Evolutionary conservation across 176 grass and related monocot genomes (phyloP).

Genomic region (Olyra latifolia): DNA sequence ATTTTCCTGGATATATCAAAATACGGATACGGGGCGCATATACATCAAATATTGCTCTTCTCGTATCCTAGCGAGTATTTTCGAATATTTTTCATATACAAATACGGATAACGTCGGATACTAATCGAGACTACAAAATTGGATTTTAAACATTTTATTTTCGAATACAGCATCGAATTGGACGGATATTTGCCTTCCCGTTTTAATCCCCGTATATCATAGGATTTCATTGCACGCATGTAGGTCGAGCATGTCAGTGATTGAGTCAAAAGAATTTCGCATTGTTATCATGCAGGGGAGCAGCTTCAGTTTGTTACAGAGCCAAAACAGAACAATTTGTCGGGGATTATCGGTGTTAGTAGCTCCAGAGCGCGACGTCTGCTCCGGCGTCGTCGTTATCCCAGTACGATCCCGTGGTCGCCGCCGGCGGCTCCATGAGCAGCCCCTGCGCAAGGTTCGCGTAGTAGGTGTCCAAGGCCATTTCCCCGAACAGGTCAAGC

Average conservation of each 20-base stretch:
- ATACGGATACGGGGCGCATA: too few relatives aligned
- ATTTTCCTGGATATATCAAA: too few relatives aligned
- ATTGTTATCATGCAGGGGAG: background rate
- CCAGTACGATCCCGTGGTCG: background rate
- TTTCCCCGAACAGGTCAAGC: slow-evolving; percentile 27
- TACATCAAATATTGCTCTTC: too few relatives aligned
- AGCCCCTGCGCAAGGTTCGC: slow-evolving; percentile 55
- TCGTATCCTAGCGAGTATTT: too few relatives aligned
- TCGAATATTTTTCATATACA: too few relatives aligned
- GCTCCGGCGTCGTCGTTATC: slow-evolving; percentile 21
- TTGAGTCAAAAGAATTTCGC: background rate
- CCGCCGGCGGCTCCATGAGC: slow-evolving; percentile 45
- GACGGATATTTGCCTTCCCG: too few relatives aligned
- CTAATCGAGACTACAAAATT: too few relatives aligned
- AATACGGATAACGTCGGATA: too few relatives aligned
- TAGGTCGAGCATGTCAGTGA: background rate
- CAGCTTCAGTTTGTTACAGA: background rate
- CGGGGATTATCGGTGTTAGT: background rate
- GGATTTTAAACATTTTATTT: too few relatives aligned
- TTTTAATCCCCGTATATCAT: too few relatives aligned
- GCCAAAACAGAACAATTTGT: slow-evolving; percentile 21
- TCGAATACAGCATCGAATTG: too few relatives aligned
- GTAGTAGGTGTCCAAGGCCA: slow-evolving; percentile 42
- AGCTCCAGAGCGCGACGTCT: slow-evolving; percentile 44
- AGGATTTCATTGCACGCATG: too few relatives aligned